Conservation (phyloP, 371 early-diverging fungal genomes). For the Thermomucor indicae-seudaticae region DNA sequence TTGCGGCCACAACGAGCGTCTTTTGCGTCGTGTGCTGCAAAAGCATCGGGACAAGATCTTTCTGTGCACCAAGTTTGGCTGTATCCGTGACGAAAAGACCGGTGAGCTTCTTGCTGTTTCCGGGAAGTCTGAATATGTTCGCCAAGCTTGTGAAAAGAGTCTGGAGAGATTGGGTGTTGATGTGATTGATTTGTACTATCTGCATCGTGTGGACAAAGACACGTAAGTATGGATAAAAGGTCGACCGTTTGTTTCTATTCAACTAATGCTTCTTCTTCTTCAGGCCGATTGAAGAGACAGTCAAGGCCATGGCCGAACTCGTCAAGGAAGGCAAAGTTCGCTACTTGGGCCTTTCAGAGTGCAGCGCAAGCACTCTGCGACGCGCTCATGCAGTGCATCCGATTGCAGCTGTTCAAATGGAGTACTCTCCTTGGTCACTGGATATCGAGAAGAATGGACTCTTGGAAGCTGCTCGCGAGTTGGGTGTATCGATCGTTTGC, state of each 20-base stretch:
- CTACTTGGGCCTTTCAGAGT: constrained; percentile 60
- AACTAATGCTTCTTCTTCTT: background rate
- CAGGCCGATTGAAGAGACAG: constrained; percentile 50
- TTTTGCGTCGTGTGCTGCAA: constrained; percentile 24
- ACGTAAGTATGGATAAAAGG: constrained; percentile 13
- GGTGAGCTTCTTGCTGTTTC: constrained; percentile 20
- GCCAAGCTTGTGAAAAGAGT: constrained; percentile 32
- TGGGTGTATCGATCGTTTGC: constrained; percentile 56
- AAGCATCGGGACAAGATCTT: constrained; percentile 37
- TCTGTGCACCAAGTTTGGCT: constrained; percentile 41
- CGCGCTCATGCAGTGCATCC: constrained; percentile 62
- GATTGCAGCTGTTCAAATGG: constrained; percentile 55
- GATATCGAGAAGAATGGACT: constrained; percentile 50
- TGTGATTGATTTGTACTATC: constrained; percentile 54
- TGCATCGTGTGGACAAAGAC: constrained; percentile 49
- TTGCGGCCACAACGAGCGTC: constrained; percentile 28
- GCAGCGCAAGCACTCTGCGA: constrained; percentile 46
- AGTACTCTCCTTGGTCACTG: constrained; percentile 49
- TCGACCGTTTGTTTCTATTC: background rate
- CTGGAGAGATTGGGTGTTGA: constrained; percentile 42
- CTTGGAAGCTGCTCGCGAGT: constrained; percentile 48
- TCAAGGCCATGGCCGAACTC: constrained; percentile 53
- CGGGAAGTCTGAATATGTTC: constrained; percentile 51
- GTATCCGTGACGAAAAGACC: constrained; percentile 9
- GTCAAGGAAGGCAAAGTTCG: constrained; percentile 57